These are phyloP conservation scores for Penicillium brasilianum DNA, from an alignment of 2,329 filamentous ascomycete genomes.

Conservation along the genomic window DNA sequence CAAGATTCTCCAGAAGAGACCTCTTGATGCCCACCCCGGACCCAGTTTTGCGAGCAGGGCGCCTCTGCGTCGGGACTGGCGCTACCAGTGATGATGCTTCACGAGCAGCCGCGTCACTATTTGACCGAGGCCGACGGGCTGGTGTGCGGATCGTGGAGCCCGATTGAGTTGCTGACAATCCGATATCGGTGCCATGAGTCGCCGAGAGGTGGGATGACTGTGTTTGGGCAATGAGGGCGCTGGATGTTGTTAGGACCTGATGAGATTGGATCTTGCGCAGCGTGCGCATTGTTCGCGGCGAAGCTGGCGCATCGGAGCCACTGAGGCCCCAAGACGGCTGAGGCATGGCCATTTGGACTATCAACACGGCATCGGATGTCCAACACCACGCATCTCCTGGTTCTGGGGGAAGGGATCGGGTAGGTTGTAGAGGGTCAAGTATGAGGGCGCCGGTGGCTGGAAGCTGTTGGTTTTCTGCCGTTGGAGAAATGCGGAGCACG, in stretches of 20 bases:
- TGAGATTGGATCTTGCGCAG: conserved; percentile 78
- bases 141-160: conserved; percentile 34
- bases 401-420: not conserved
- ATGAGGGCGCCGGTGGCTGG: conserved; percentile 25
- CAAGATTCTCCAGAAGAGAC: conserved; percentile 70
- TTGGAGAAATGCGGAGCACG: conserved; percentile 28
- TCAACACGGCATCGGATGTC: conserved; percentile 18
- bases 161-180: conserved; percentile 36
- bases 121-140: conserved; percentile 66
- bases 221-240: conserved; percentile 65
- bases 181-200: conserved; percentile 25
- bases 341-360: conserved; percentile 29
- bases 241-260: conserved; percentile 67
- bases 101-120: conserved; percentile 69
- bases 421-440: not conserved
- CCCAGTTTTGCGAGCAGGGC: conserved; percentile 51
- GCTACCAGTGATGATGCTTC: conserved; percentile 30
- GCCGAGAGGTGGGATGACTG: conserved; percentile 30
- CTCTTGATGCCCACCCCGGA: conserved; percentile 52
- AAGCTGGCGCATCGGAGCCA: conserved; percentile 51
- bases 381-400: conserved; percentile 15
- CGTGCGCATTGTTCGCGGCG: conserved; percentile 68
- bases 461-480: conserved; percentile 32
- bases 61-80: conserved; percentile 34
- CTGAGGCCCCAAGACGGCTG: conserved; percentile 34